phyloP scores from a whole-genome alignment of 768 basidiomycete genomes.

The Gloeopeniophorella convolvens region DNA sequence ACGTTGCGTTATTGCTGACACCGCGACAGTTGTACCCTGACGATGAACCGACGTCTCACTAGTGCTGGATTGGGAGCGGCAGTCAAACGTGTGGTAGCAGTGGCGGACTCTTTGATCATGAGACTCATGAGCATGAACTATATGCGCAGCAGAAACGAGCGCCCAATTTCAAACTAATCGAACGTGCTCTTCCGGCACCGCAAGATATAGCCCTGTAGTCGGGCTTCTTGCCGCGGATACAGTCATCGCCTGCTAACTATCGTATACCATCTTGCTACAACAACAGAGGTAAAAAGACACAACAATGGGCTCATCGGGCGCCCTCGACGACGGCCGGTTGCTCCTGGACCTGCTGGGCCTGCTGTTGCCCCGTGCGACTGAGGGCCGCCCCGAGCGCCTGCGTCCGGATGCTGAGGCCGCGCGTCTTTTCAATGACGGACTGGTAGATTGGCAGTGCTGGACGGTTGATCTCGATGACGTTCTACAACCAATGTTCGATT shows the following conservation, averaged over 20 bases:
- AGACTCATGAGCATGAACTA: too few species aligned
- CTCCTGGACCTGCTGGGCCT: constrained; percentile 12
- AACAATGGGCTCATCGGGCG: constrained; percentile 16
- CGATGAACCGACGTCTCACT: neutral
- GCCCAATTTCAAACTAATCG: too few species aligned
- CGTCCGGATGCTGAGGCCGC: constrained; percentile 84
- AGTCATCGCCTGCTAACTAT: constrained; percentile 21
- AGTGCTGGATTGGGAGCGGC: too few species aligned
- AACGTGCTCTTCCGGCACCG: too few species aligned
- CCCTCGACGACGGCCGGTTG: constrained; percentile 23
- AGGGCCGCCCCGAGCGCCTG: constrained; percentile 84
- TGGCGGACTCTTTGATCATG: too few species aligned
- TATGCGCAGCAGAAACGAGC: too few species aligned
- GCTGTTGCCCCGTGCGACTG: constrained; percentile 29
- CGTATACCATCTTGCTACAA: neutral
- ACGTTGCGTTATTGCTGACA: neutral
- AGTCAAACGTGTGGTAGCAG: too few species aligned
- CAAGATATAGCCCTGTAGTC: too few species aligned
- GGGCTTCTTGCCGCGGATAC: too few species aligned
- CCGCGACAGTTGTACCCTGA: constrained; percentile 8
- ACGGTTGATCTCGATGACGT: constrained; percentile 93
- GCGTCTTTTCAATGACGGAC: constrained; percentile 91
- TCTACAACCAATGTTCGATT: constrained; percentile 42
- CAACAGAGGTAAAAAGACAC: neutral
- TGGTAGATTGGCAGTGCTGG: constrained; percentile 88